Evolutionary conservation across 495 filamentous ascomycete genomes (phyloP), one percentile per base, ranked within the genome.

Genomic region (Aspergillus biplanus): DNA sequence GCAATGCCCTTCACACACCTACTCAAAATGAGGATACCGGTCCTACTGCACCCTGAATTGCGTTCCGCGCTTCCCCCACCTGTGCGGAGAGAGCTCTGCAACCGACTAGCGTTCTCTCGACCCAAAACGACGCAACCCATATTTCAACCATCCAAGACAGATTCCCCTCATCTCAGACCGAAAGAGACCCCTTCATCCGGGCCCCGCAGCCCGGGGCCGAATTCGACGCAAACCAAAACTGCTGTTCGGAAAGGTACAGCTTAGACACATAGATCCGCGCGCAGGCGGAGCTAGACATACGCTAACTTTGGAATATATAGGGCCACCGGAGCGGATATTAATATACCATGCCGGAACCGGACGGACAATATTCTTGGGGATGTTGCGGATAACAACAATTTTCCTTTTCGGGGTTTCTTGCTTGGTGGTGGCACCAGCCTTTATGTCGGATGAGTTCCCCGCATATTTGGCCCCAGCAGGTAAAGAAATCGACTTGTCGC

Each of bases 311-410:
- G 49, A 63, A 18, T 39, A 54, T 65, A 35, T 53, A 80, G 78
- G 73, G 1, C 75, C 75, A 33, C 79, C 79, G 54, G 89, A 91
- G 66, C 78, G 78, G 13, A 77, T 93, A 9, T 77, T 90, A 60
- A 81, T 94, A 63, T 93, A 90, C 67, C 85, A 91, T 80, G 87
- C 86, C 46, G 90, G 91, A 64, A 88, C 85, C 7, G 80, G 79
- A 16, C 81, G 83, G 63, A 87, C 82, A 15, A 83, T 87, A 27
- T 89, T 92, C 68, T 69, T 93, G 39, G 88, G 86, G 27, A 82
- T 80, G 61, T 62, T 92, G 58, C 90, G 92, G 68, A 66, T 92
- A 35, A 87, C 86, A 0, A 89, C 89, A 12, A 80, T 96, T 52
- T 85, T 92, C 66, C 71, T 91, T 59, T 89, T 90, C 65, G 79